Evolutionary conservation across 2,329 filamentous ascomycete species (phyloP), one percentile per base, ranked within the genome.

Genomic region (Fusarium sororula): DNA sequence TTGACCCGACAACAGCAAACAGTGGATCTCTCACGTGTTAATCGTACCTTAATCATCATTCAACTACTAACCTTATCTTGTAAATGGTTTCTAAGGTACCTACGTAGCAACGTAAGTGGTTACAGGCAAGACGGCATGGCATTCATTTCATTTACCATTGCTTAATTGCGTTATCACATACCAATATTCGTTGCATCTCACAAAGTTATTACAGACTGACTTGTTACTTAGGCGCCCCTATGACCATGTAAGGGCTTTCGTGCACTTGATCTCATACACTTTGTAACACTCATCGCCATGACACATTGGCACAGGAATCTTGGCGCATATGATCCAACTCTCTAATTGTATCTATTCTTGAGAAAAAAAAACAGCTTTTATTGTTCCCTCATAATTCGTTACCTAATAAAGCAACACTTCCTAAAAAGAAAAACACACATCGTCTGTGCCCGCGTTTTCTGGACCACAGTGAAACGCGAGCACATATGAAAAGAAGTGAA

Each of bases 311-410:
- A 60, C 38, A 65, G 39, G 64, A 66, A 50, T 32, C 24, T 67
- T 47, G 48, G 47, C 51, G 32, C 65, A 45, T 73, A 51, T 75
- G 68, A 65, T 68, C 70, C 70, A 63, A 70, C 67, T 63, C 63
- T 77, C 70, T 75, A 76, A 67, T 72, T 68, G 66, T 78, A 65
- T 78, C 71, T 50, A 72, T 64, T 65, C 75, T 76, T 64, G 57
- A 76, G 76, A 75, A 78, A 75, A 75, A 77, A 68, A 74, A 78
- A 77, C 74, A 77, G 76, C 79, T 83, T 83, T 83, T 82, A 80
- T 82, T 83, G 79, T 80, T 70, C 81, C 80, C 79, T 83, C 81
- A 78, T 83, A 81, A 82, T 63, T 83, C 82, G 81, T 83, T 80
- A 83, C 79, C 80, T 81, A 81, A 74, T 77, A 80, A 81, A 79